Evolutionary conservation across 108 stramenopile genomes (phyloP), one percentile per base, ranked within the genome.

Genomic region (Cyclostephanos invisitatus): DNA sequence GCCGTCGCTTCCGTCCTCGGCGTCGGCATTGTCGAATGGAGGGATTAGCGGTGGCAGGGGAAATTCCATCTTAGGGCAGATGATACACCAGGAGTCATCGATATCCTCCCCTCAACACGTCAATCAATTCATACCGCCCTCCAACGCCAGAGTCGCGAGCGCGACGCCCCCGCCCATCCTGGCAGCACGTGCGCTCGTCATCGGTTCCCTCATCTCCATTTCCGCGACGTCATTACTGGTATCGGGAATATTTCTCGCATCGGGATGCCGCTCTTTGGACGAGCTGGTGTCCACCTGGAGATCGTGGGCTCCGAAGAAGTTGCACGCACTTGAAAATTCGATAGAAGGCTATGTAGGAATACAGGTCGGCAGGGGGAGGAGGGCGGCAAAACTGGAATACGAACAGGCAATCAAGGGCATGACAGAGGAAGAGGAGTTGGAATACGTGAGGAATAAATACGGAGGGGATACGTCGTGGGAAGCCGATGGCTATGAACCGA

Each of bases 381-480:
- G 67, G 40, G 2, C 38, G 35, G 59, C 65, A 15, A 67, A 32
- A n/a, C 18, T 49, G 35, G 72, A 73, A 61, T 80, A 80, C 29
- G 78, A 80, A 50, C 46, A 70, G 9, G 88, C 82, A 15, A 82
- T 83, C 14, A 82, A 75, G 51, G 65, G 76, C 14, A 93, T 93
- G 92, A 78, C 87, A 12, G 87, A 87, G 67, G 85, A 93, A 29
- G 86, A 93, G 58, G 90, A 91, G 54, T 55, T 83, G 65, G 73
- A 86, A 5, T 91, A 88, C 59, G 63, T 87, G 4, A 81, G 75
- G 28, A 68, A 82, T 35, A 85, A 70, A 60, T 86, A 89, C 51
- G 69, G 85, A 27, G 72, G 73, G 24, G 77, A 84, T 48, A 29
- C 67, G 54, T 60, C 69, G 58, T 75, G 63, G 62, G 79, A 80